Conservation (phyloP, 2,329 filamentous ascomycete species). For the Grosmannia huntii region DNA sequence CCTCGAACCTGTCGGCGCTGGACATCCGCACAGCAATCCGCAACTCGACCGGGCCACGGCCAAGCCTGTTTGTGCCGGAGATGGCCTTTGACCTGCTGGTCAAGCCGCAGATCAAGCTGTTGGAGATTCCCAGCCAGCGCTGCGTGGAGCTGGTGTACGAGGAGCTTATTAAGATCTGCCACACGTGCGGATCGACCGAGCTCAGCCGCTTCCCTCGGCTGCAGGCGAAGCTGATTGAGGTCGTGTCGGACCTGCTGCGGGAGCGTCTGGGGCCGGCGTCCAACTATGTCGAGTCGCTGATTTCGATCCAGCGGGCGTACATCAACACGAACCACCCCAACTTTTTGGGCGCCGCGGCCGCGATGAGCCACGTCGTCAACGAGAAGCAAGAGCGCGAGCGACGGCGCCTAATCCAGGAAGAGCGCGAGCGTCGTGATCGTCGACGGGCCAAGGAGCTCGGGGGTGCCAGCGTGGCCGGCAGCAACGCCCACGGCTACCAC, state of each 20-base stretch:
- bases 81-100: constrained; percentile 95
- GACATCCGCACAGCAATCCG: constrained; percentile 96
- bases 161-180: constrained; percentile 97
- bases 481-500: constrained; percentile 31
- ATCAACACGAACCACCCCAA: constrained; percentile 99
- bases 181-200: constrained; percentile 93
- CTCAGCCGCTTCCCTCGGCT: constrained; percentile 82
- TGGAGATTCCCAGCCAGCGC: constrained; percentile 88
- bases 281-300: constrained; percentile 86
- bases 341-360: constrained; percentile 89
- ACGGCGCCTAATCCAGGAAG: constrained; percentile 65
- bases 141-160: constrained; percentile 98
- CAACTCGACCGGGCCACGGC: constrained; percentile 91
- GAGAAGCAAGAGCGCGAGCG: constrained; percentile 92
- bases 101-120: constrained; percentile 94
- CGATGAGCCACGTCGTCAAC: constrained; percentile 93
- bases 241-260: constrained; percentile 87
- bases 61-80: constrained; percentile 93
- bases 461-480: constrained; percentile 39
- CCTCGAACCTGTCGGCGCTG: constrained; percentile 81
- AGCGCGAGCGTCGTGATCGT: constrained; percentile 74
- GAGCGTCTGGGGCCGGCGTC: constrained; percentile 86
- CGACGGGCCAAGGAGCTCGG: constrained; percentile 73
- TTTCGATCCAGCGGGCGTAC: constrained; percentile 93
- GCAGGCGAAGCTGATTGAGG: constrained; percentile 94